These are phyloP conservation scores for Picochlorum costavermella DNA, from an alignment of 139 green algal species.

Conservation along the genomic window DNA sequence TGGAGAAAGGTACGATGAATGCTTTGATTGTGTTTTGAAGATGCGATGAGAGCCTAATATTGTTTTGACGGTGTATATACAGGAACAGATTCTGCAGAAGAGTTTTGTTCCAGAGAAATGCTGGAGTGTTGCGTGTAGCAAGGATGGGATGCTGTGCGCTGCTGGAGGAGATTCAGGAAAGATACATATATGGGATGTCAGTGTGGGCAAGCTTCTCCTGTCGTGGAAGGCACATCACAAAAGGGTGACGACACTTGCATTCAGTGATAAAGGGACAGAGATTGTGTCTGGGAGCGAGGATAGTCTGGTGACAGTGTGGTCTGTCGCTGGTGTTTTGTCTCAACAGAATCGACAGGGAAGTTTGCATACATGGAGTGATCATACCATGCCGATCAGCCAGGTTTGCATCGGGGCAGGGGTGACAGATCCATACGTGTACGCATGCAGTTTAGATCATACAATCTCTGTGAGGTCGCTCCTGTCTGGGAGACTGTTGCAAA, in stretches of 20 bases:
- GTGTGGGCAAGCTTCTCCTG: slow-evolving; percentile 61
- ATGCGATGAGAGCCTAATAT: too few relatives aligned
- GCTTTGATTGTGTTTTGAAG: neutral
- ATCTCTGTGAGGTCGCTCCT: slow-evolving; percentile 57
- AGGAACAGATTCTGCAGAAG: slow-evolving; percentile 67
- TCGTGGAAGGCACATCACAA: slow-evolving; percentile 86
- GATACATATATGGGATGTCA: slow-evolving; percentile 69
- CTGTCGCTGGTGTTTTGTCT: slow-evolving; percentile 55
- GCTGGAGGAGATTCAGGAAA: slow-evolving; percentile 57
- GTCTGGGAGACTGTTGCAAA: slow-evolving; percentile 45
- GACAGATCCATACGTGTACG: slow-evolving; percentile 48
- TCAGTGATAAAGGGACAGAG: slow-evolving; percentile 49
- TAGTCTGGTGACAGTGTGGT: slow-evolving; percentile 65
- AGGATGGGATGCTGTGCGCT: slow-evolving; percentile 44
- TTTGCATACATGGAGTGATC: slow-evolving; percentile 70
- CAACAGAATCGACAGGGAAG: slow-evolving; percentile 20
- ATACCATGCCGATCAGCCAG: slow-evolving; percentile 73
- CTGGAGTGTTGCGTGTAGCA: slow-evolving; percentile 37
- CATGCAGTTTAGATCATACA: slow-evolving; percentile 58
- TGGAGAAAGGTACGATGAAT: slow-evolving; percentile 60
- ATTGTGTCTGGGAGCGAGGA: slow-evolving; percentile 77
- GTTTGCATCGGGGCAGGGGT: slow-evolving; percentile 46
- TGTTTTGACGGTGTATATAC: neutral
- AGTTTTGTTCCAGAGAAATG: slow-evolving; percentile 56
- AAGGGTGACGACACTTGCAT: slow-evolving; percentile 56